These are phyloP conservation scores for Ballota nigra DNA, from an alignment of 257 asterid genomes.

Conservation along the genomic window DNA sequence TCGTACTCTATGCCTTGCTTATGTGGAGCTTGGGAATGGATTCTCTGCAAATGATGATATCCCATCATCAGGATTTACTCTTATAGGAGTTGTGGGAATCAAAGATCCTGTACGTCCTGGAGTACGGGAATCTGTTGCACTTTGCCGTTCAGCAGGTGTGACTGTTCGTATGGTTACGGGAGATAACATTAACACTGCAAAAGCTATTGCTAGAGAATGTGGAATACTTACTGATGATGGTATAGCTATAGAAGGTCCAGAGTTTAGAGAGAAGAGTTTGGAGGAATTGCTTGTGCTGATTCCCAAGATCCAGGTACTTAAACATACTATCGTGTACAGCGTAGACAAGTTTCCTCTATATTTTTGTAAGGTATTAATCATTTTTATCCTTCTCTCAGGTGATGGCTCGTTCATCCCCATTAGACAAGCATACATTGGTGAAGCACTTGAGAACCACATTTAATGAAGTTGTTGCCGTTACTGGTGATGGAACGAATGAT, in stretches of 20 bases:
- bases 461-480: conserved; percentile 92
- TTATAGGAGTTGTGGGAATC: conserved; percentile 79
- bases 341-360: background rate
- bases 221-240: conserved; percentile 92
- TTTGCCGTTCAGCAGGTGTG: conserved; percentile 86
- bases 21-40: conserved; percentile 56
- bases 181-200: conserved; percentile 85
- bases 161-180: conserved; percentile 94
- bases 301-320: conserved; percentile 80
- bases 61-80: conserved; percentile 64
- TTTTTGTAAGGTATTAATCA: background rate
- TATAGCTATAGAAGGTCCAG: conserved; percentile 90
- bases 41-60: conserved; percentile 51
- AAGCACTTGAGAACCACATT: conserved; percentile 81
- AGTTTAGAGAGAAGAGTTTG: conserved; percentile 68
- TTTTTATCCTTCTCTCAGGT: conserved; percentile 39
- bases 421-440: conserved; percentile 89
- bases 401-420: conserved; percentile 96
- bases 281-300: conserved; percentile 67
- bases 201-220: conserved; percentile 90
- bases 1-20: conserved; percentile 81
- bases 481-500: conserved; percentile 98
- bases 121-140: conserved; percentile 82
- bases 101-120: conserved; percentile 94
- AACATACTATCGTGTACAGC: background rate